Base-by-base conservation (phyloP, 305 asterid genomes). In the Caryopteris hybrid region DNA sequence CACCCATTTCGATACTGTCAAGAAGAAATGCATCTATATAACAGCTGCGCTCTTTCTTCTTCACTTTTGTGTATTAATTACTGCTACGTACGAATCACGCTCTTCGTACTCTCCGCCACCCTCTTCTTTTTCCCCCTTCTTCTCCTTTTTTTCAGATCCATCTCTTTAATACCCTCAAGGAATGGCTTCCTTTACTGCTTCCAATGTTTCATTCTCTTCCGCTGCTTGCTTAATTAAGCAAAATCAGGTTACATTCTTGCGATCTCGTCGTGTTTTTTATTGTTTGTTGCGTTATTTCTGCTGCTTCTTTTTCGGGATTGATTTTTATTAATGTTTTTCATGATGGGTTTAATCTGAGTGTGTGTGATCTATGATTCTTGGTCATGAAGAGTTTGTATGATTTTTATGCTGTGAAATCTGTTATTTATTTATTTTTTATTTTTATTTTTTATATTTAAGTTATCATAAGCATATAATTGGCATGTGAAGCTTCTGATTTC, bases 61-160 rank as follows among this genome's bases (percentile, higher is more conserved):
- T 6, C 55, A 18, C 46, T 7, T 23, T 4, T 9, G 38, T 51
- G 14, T 27, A 25, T 8, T 31, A 33, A n/a, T 50, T 47, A 16
- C 76, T 33, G 29, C 7, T 36, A 65, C 67, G 10, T 7, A 25
- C 62, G 64, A 38, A 18, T 47, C 89, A 83, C 88, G 41, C 86
- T 76, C 95, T 85, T 87, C 71, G 95, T 81, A 60, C 70, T 77
- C 86, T 85, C 93, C 96, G 91, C 88, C 91, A 71, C 90, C 77
- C 74, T 71, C 69, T 62, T 21, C 27, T 12, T 18, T 33, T 56
- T 16, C 14, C 48, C 50, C 13, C 3, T 56, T 34, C 25, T 55
- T 23, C 25, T 70, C 54, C 70, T 7, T 38, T 3, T 52, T 79
- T 63, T 72, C 83, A 75, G 88, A 79, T 81, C 86, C 81, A 45